Percentiles rank a stretch among this genome's conserved stretches.
Evolutionary conservation across 257 asterid genomes (phyloP).

Genomic region (Solanum lycopersicoides): DNA sequence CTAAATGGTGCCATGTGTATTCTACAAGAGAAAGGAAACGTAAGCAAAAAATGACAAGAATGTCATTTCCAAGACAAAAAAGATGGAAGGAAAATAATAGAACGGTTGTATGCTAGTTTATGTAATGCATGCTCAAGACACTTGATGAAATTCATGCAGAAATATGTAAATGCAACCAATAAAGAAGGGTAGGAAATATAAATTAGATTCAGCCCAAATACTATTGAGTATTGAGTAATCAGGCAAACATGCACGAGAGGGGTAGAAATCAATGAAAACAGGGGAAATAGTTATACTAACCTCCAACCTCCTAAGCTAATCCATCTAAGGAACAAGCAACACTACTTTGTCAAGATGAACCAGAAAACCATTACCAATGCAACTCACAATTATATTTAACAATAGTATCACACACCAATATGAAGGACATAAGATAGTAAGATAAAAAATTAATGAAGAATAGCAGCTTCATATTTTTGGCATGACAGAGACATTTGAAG

Average conservation of each 20-base stretch:
- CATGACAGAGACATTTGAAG: background rate
- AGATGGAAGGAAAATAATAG: background rate
- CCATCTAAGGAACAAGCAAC: background rate
- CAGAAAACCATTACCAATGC: background rate
- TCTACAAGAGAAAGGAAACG: slow-evolving; percentile 38
- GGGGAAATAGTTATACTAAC: background rate
- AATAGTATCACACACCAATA: background rate
- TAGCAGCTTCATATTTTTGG: background rate
- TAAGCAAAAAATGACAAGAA: background rate
- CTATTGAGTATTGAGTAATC: background rate
- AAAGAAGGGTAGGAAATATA: background rate
- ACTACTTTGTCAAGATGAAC: background rate
- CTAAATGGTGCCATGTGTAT: slow-evolving; percentile 99
- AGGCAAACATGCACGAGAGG: background rate
- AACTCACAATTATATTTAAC: background rate
- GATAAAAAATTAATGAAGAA: background rate
- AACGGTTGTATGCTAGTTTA: background rate
- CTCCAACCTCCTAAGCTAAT: background rate
- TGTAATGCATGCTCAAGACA: background rate
- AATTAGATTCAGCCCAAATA: background rate
- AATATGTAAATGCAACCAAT: background rate
- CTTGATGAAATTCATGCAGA: background rate
- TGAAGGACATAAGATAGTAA: background rate
- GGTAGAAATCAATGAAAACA: background rate
- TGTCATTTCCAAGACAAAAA: background rate